phyloP scores from a whole-genome alignment of 163 green algal species.

The Scenedesmus sp. region DNA sequence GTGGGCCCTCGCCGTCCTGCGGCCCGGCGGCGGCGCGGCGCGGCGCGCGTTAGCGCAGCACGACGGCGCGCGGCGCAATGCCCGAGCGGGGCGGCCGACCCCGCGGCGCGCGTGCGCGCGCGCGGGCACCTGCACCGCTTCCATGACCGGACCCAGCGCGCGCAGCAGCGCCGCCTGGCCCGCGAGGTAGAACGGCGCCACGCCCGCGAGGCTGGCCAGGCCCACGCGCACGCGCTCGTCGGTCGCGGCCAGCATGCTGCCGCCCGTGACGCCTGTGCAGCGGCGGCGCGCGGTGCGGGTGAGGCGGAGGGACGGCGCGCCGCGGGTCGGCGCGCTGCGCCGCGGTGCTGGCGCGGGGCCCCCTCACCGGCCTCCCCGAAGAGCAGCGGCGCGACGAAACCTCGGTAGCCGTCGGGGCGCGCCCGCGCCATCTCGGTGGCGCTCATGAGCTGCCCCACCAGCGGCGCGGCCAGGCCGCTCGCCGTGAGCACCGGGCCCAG shows the following conservation, averaged over 20 bases:
- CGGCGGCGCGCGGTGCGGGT: too few relatives aligned
- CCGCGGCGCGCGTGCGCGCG: too few relatives aligned
- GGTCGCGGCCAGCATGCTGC: not conserved
- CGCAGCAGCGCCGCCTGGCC: slow-evolving; percentile 1
- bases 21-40: too few relatives aligned
- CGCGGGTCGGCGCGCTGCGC: too few relatives aligned
- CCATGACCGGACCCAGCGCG: slow-evolving; percentile 31
- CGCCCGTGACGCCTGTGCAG: slow-evolving; percentile 9
- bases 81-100: too few relatives aligned
- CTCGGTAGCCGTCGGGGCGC: slow-evolving; percentile 65
- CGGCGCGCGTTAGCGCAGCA: too few relatives aligned
- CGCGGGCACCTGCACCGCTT: slow-evolving; percentile 33
- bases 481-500: slow-evolving; percentile 15
- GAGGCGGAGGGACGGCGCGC: too few relatives aligned
- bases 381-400: slow-evolving; percentile 70
- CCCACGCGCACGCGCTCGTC: not conserved
- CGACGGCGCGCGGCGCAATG: too few relatives aligned
- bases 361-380: slow-evolving; percentile 60
- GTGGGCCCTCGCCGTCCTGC: slow-evolving; percentile 2
- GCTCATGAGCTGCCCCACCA: slow-evolving; percentile 39
- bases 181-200: slow-evolving; percentile 28
- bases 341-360: too few relatives aligned
- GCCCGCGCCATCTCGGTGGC: slow-evolving; percentile 1
- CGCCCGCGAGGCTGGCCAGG: slow-evolving; percentile 15
- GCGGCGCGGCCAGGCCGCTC: not conserved